Evolutionary conservation across 75 land plant species (phyloP).

Genomic region (Pinus tabuliformis): DNA sequence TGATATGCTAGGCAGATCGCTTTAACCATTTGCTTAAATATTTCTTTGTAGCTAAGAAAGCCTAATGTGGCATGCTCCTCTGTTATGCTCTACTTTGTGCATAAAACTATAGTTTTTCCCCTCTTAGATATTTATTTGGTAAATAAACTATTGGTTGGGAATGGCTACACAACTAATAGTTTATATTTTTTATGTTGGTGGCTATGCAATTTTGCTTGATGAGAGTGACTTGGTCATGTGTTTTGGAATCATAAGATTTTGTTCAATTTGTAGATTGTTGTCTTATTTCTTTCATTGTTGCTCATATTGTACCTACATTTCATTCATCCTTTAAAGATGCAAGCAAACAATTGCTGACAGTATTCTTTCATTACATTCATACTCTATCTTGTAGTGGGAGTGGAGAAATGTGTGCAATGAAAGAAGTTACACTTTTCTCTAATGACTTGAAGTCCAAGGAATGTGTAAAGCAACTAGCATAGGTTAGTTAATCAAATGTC

Average conservation of each 20-base stretch:
- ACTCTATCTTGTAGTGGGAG: slow-evolving; percentile 55
- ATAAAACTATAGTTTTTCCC: too few species aligned
- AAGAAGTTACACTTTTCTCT: slow-evolving; percentile 74
- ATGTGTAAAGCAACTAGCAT: slow-evolving; percentile 77
- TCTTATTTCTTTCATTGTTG: neutral
- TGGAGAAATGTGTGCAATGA: slow-evolving; percentile 97
- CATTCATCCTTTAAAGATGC: neutral
- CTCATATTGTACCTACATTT: neutral
- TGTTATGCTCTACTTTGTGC: too few species aligned
- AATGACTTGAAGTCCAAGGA: slow-evolving; percentile 88
- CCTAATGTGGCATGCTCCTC: neutral
- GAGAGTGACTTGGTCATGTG: too few species aligned
- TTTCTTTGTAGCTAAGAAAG: neutral
- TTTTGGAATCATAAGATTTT: neutral
- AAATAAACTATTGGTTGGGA: too few species aligned
- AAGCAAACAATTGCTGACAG: neutral
- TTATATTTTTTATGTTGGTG: too few species aligned
- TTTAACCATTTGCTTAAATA: neutral
- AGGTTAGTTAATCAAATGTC: slow-evolving; percentile 34
- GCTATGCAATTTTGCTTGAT: too few species aligned
- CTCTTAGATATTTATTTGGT: too few species aligned
- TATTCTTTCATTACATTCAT: neutral
- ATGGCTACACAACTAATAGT: too few species aligned
- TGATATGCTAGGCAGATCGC: neutral
- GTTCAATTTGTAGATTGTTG: neutral